Evolutionary conservation across 371 early-diverging fungal species (phyloP).

Genomic region (Mucor saturninus): DNA sequence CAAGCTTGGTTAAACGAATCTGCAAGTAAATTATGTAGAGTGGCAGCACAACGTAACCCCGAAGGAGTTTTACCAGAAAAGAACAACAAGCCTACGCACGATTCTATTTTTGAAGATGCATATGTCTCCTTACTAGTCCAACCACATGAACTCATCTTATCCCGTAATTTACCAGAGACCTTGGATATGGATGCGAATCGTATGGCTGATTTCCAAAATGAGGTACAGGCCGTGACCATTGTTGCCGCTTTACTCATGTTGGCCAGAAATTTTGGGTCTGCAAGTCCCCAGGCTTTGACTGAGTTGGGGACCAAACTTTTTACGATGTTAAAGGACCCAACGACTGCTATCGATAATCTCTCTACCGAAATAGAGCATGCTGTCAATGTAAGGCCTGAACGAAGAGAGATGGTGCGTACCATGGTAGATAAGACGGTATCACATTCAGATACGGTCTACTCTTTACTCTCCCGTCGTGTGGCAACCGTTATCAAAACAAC

Average conservation of each 20-base stretch:
- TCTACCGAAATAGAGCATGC: slow-evolving; percentile 39
- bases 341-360: slow-evolving; percentile 58
- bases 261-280: slow-evolving; percentile 60
- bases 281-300: slow-evolving; percentile 21
- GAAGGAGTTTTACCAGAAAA: slow-evolving; percentile 58
- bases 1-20: slow-evolving; percentile 61
- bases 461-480: slow-evolving; percentile 66
- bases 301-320: slow-evolving; percentile 56
- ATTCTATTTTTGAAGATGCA: slow-evolving; percentile 66
- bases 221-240: slow-evolving; percentile 67
- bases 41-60: slow-evolving; percentile 64
- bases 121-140: slow-evolving; percentile 59
- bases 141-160: slow-evolving; percentile 15
- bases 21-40: slow-evolving; percentile 34
- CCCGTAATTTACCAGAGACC: slow-evolving; percentile 66
- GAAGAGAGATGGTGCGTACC: slow-evolving; percentile 52
- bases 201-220: slow-evolving; percentile 66
- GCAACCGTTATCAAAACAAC: slow-evolving; percentile 55
- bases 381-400: slow-evolving; percentile 37
- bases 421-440: slow-evolving; percentile 80
- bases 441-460: slow-evolving; percentile 70
- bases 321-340: slow-evolving; percentile 55
- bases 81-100: slow-evolving; percentile 33
- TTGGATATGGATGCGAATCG: slow-evolving; percentile 68
- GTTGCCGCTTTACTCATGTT: slow-evolving; percentile 74